These are phyloP conservation scores for Choiromyces venosus DNA, from an alignment of 495 filamentous ascomycete species.

Conservation along the genomic window DNA sequence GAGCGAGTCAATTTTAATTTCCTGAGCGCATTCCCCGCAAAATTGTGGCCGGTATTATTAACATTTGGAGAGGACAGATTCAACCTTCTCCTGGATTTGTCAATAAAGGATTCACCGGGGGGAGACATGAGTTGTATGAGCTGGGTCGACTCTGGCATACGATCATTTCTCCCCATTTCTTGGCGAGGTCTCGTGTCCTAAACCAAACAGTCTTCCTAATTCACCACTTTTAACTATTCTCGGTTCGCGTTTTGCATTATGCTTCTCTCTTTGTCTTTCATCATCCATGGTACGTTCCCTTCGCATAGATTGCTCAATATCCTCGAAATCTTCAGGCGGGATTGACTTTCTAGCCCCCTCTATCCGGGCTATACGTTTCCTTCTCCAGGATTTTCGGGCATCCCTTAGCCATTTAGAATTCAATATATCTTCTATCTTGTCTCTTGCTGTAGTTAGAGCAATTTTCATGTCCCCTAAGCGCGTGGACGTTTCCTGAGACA, in stretches of 20 bases:
- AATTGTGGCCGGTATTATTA: not conserved
- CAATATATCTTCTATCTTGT: conserved; percentile 11
- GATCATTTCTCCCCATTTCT: not conserved
- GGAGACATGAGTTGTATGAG: not conserved
- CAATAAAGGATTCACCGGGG: not conserved
- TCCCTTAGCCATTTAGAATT: conserved; percentile 10
- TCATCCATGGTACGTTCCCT: too few species aligned
- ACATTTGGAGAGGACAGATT: not conserved
- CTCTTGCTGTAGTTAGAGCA: conserved; percentile 17
- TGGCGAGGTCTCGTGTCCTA: conserved; percentile 4
- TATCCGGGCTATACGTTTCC: conserved; percentile 21
- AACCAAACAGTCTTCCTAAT: conserved; percentile 13
- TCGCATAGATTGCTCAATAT: conserved; percentile 15
- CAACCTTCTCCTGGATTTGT: conserved; percentile 8
- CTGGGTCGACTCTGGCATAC: not conserved
- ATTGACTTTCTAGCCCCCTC: conserved; percentile 18
- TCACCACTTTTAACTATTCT: conserved; percentile 6
- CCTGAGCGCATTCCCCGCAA: not conserved
- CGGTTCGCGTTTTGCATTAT: conserved; percentile 3
- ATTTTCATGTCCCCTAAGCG: not conserved
- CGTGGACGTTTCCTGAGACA: not conserved
- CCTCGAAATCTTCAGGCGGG: not conserved
- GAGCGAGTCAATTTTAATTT: conserved; percentile 7
- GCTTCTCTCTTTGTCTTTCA: conserved; percentile 14
- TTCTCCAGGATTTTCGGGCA: conserved; percentile 27